Percentiles rank a stretch among this genome's conserved stretches.
These are phyloP conservation scores for Sugiyamaella novakii DNA, from an alignment of 1,139 yeast genomes.

Conservation along the genomic window DNA sequence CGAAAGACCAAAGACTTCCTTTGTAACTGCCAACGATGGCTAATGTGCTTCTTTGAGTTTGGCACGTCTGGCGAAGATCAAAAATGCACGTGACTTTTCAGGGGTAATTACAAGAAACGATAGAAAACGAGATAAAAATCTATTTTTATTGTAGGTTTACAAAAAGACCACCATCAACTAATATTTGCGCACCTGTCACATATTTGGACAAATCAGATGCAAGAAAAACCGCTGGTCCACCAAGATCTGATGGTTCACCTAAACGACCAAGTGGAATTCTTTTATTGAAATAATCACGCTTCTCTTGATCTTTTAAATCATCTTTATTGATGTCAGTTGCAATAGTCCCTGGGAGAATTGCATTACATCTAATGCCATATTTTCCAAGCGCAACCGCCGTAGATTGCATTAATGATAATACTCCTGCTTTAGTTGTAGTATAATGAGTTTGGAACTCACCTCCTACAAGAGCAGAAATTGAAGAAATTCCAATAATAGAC, in stretches of 20 bases:
- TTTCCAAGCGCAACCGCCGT: conserved; percentile 50
- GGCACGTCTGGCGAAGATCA: no score
- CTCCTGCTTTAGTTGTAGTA: conserved; percentile 54
- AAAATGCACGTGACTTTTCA: no score
- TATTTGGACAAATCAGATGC: conserved; percentile 49
- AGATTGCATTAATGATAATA: conserved; percentile 49
- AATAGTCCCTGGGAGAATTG: conserved; percentile 51
- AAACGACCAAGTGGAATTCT: conserved; percentile 52
- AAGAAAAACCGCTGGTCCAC: conserved; percentile 52
- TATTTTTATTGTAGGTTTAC: conserved; percentile 22
- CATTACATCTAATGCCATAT: conserved; percentile 40
- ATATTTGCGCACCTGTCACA: conserved; percentile 49
- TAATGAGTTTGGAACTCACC: conserved; percentile 46
- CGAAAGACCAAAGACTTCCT: no score
- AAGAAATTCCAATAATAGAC: conserved; percentile 45
- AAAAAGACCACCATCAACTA: conserved; percentile 50
- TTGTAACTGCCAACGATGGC: no score
- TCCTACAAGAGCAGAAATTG: conserved; percentile 43
- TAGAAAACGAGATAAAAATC: no score
- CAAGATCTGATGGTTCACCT: conserved; percentile 49
- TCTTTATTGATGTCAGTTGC: conserved; percentile 48
- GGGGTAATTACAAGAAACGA: no score
- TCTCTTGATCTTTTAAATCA: conserved; percentile 46
- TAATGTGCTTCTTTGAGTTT: no score
- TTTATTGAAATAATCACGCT: conserved; percentile 39